Base-by-base conservation (phyloP, 2,329 filamentous ascomycete genomes). In the Ophiostoma triangulosporum region DNA sequence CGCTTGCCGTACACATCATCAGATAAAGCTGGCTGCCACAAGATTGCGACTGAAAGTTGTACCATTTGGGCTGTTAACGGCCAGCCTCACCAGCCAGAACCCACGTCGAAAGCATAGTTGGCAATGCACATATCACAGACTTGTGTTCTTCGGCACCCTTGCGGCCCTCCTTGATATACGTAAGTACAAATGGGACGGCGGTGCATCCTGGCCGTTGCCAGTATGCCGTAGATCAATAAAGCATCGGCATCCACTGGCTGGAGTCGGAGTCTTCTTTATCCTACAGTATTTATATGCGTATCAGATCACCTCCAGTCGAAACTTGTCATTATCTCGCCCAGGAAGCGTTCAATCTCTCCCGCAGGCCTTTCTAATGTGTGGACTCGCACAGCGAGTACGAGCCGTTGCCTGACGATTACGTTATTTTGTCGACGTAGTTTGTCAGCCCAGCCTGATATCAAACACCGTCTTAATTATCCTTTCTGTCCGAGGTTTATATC, bases 371-470 rank as follows among this genome's bases (percentile, higher is more conserved):
- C n/a, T n/a, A n/a, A n/a, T n/a, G n/a, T n/a, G n/a, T n/a, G n/a
- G n/a, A n/a, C n/a, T n/a, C n/a, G n/a, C 77, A 81, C 0, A 81
- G 67, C 3, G 79, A 62, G 56, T 75, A 80, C 0, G 70, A 72
- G 2, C 76, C 77, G 1, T 69, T 65, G 68, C 73, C 80, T 48
- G 80, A 71, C 15, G 71, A 72, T 58, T 68, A 72, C 5, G 58
- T 61, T 2, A 68, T 55, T n/a, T n/a, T n/a, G n/a, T n/a, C n/a
- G n/a, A n/a, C n/a, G n/a, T n/a, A n/a, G n/a, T n/a, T n/a, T n/a
- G n/a, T n/a, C n/a, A n/a, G n/a, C n/a, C n/a, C n/a, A n/a, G n/a
- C n/a, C n/a, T n/a, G n/a, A n/a, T n/a, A n/a, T n/a, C n/a, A n/a
- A n/a, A n/a, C n/a, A n/a, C n/a, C n/a, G n/a, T n/a, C n/a, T n/a